Evolutionary conservation across 2,329 filamentous ascomycete species (phyloP), one percentile per base, ranked within the genome.

Genomic region (Ceratocystis albifundus): DNA sequence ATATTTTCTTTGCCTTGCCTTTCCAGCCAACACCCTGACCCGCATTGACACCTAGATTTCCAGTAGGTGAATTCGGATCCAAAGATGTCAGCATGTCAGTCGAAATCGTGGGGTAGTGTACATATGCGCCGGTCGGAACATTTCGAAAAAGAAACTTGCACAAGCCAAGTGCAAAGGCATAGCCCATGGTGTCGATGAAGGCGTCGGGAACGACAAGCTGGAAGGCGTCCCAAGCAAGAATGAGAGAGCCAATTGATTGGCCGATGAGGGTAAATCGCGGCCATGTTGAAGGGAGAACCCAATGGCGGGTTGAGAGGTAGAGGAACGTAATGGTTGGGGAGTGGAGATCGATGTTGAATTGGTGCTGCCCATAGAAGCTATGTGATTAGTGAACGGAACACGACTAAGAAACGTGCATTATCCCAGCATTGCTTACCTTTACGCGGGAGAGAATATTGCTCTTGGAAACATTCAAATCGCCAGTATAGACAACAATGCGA

Each of bases 101-200:
- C 2, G 92, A 96, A 65, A 99, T 99, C 66, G 93, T 97, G 0
- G 94, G 94, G 74, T 97, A 99, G 77, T 99, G 94, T 0, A 97
- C 92, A 73, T 99, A 99, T 64, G 94, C 92, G 59, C 84, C 91
- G 0, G 91, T 96, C 0, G 93, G 89, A 1, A 96, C 83, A 45
- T 78, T 75, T 0, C 83, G 88, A 73, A 97, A 97, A 28, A 97
- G 80, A 69, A 88, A 82, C 73, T 91, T 94, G 75, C 82, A 88
- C 2, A 96, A 80, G 7, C 89, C 90, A 10, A 96, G 82, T 0
- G 89, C 84, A 74, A 97, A 99, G 30, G 93, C 91, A 73, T 96
- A 99, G 69, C 94, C 94, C 92, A 99, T 96, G 1, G 94, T 99
- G 73, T 99, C 94, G 71, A 99, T 81, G 74, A 97, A 96, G 64